A percentile compares a stretch with the other conserved stretches of the same genome.
These are phyloP conservation scores for Huntiella decipiens DNA, from an alignment of 2,329 filamentous ascomycete genomes.

Conservation along the genomic window DNA sequence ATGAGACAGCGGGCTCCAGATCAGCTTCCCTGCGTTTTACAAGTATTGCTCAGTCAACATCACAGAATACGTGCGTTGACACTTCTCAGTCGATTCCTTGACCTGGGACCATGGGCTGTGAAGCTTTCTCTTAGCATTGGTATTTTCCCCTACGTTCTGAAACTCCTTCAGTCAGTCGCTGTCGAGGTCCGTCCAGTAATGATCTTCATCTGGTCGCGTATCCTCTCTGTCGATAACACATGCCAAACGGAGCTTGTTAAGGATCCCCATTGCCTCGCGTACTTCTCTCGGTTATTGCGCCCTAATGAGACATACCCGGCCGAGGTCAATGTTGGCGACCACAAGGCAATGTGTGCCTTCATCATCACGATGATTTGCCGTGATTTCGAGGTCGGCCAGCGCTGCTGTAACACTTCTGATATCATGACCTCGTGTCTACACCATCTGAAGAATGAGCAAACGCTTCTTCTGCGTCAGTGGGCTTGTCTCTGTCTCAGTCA, in stretches of 20 bases:
- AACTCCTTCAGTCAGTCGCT: slow-evolving; percentile 85
- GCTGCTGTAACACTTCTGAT: slow-evolving; percentile 75
- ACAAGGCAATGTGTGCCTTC: slow-evolving; percentile 97
- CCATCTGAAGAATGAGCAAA: slow-evolving; percentile 71
- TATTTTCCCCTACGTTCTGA: slow-evolving; percentile 97
- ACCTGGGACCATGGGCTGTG: slow-evolving; percentile 96
- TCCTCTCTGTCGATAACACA: slow-evolving; percentile 83
- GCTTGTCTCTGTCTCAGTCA: slow-evolving; percentile 89
- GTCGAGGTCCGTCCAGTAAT: slow-evolving; percentile 92
- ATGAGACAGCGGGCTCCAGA: slow-evolving; percentile 76
- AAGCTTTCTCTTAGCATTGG: slow-evolving; percentile 92
- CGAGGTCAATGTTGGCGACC: slow-evolving; percentile 63
- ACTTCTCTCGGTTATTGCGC: slow-evolving; percentile 85
- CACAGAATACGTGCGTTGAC: slow-evolving; percentile 83
- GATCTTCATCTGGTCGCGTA: slow-evolving; percentile 97
- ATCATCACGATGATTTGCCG: slow-evolving; percentile 96
- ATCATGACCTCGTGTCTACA: slow-evolving; percentile 74
- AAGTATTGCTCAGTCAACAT: slow-evolving; percentile 88
- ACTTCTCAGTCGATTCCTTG: slow-evolving; percentile 77
- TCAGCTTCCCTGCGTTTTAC: slow-evolving; percentile 86
- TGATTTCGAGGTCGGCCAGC: slow-evolving; percentile 77
- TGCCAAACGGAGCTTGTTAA: slow-evolving; percentile 90
- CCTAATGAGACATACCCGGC: slow-evolving; percentile 68
- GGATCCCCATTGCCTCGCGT: slow-evolving; percentile 77
- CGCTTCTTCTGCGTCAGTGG: slow-evolving; percentile 82